These are phyloP conservation scores for Gomphus bonarii DNA, from an alignment of 1,284 basidiomycete genomes.

Conservation along the genomic window DNA sequence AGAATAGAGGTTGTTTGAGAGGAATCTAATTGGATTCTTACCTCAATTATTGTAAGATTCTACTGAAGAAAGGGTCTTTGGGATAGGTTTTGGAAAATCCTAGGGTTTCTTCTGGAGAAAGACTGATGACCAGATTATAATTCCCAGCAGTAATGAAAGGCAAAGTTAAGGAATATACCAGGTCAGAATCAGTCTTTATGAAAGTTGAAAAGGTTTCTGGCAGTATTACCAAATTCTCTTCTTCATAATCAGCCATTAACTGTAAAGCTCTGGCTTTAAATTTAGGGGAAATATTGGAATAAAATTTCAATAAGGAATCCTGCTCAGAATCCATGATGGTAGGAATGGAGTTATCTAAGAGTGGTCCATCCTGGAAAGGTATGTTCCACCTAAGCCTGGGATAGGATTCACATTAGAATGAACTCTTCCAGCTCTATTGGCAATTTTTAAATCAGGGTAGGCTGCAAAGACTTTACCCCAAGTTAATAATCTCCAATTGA, in stretches of 20 bases:
- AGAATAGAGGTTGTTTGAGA: slow-evolving; percentile 12
- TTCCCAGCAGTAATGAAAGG: background rate
- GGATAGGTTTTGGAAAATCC: background rate
- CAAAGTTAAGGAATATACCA: background rate
- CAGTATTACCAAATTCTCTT: background rate
- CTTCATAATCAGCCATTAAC: background rate
- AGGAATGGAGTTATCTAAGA: background rate
- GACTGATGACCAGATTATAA: background rate
- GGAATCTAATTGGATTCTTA: background rate
- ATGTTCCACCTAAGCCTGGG: slow-evolving; percentile 14
- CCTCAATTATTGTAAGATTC: background rate
- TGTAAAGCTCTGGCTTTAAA: slow-evolving; percentile 22
- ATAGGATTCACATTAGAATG: slow-evolving; percentile 20
- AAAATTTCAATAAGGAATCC: slow-evolving; percentile 20
- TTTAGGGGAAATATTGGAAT: slow-evolving; percentile 17
- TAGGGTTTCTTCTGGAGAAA: background rate
- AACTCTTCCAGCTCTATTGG: slow-evolving; percentile 16
- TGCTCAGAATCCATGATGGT: slow-evolving; percentile 10
- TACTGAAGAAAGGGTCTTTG: background rate
- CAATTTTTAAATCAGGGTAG: slow-evolving; percentile 11
- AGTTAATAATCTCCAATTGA: slow-evolving; percentile 22
- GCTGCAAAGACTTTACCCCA: slow-evolving; percentile 22
- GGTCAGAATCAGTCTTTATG: background rate
- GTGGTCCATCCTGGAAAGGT: slow-evolving; percentile 12
- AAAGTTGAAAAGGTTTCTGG: too few species aligned